A percentile compares a stretch with the other conserved stretches of the same genome.
phyloP scores from a whole-genome alignment of 2,329 filamentous ascomycete genomes.

The Lecanicillium sp. region DNA sequence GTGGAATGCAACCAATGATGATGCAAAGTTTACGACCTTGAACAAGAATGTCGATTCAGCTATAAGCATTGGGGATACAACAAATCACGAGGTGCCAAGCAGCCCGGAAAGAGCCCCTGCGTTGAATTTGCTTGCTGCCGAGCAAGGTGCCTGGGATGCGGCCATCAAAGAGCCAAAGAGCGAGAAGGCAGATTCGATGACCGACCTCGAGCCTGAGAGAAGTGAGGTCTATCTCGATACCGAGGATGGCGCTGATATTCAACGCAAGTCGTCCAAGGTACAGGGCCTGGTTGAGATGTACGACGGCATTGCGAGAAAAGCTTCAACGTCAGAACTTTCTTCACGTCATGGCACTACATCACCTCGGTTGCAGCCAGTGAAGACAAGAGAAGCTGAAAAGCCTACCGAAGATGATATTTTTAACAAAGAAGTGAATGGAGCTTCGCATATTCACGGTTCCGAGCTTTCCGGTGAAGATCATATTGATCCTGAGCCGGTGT shows the following conservation, averaged over 20 bases:
- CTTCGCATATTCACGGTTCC: too few relatives aligned
- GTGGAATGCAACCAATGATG: slow-evolving; percentile 5
- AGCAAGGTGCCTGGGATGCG: slow-evolving; percentile 2
- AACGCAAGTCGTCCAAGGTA: slow-evolving; percentile 33
- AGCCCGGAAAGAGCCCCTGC: background rate
- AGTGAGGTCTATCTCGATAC: slow-evolving; percentile 3
- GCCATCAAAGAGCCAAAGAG: background rate
- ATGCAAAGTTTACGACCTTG: background rate
- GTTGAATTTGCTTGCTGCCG: background rate
- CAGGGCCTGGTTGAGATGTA: slow-evolving; percentile 42
- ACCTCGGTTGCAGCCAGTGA: too few relatives aligned
- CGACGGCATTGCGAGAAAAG: slow-evolving; percentile 31
- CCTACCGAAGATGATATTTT: too few relatives aligned
- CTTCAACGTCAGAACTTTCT: background rate
- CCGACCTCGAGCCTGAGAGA: background rate
- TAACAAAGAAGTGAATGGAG: too few relatives aligned
- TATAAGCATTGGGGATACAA: slow-evolving; percentile 17
- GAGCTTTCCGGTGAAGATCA: too few relatives aligned
- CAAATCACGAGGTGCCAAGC: background rate
- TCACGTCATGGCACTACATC: too few relatives aligned
- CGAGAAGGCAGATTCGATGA: background rate
- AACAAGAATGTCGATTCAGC: slow-evolving; percentile 21
- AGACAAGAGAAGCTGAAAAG: too few relatives aligned
- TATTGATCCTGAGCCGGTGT: too few relatives aligned
- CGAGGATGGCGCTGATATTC: slow-evolving; percentile 7